Base-by-base conservation (phyloP, 148 eudicot genomes). In the Cornus suecica region DNA sequence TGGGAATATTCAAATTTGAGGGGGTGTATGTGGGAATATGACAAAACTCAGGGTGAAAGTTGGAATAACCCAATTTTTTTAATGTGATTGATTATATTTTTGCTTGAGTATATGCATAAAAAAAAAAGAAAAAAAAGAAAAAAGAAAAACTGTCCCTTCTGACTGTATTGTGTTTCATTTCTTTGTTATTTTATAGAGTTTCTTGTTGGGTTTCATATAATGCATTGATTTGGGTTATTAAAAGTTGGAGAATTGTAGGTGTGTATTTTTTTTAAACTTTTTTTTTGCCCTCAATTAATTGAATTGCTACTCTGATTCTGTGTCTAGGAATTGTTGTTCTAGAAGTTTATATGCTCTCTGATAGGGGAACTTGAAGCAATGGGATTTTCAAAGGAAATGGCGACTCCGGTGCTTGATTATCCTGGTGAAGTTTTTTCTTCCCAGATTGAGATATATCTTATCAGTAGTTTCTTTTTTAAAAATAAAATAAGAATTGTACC, bases 261-360 rank as follows among this genome's bases (percentile, higher is more conserved):
- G 34, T 5, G 2, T 25, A 42, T 41, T 8, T 75, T 32, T 52
- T 67, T 22, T 8, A 20, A 2, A 16, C n/a, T 1, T 58, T 58
- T 1, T 58, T 58, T 20, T n/a, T 6, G 22, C 24, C 8, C 18
- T 23, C 5, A 0, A 16, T 68, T 51, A 30, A 5, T 18, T 62
- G 58, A 74, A 24, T 58, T 24, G 42, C 13, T 77, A 15, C 66
- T 69, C 30, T 60, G 10, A 71, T 60, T 74, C 29, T n/a, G n/a
- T 56, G 32, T 65, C 37, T 73, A 95, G 99, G 93, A 81, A 93
- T 95, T 98, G 91, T 95, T 66, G 94, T 91, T 60, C 99, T 98
- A 26, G 97, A 93, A 74, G 99, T 95, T 63, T 87, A 90, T 70
- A 79, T 84, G 80, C n/a, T 82, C 85, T 74, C 77, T 95, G 30